Evolutionary conservation across 129 eudicot genomes (phyloP).

Genomic region (Logfia minima): DNA sequence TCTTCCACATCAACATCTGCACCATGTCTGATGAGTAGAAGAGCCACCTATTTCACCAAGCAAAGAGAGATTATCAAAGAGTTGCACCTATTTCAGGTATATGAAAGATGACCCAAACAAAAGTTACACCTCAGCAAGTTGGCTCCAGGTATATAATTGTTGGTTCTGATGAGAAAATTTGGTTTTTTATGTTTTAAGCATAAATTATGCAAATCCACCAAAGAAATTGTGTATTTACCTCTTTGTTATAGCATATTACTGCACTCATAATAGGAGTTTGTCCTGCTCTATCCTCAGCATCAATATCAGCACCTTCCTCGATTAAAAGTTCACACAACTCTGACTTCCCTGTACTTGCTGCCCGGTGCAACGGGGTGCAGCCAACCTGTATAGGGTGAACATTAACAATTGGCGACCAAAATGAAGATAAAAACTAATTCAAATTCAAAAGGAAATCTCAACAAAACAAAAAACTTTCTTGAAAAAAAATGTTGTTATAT

Average conservation of each 20-base stretch:
- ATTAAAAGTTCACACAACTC: conserved; percentile 77
- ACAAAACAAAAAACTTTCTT: too few species aligned
- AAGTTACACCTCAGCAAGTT: not conserved
- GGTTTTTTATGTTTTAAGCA: not conserved
- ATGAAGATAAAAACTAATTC: not conserved
- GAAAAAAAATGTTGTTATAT: too few species aligned
- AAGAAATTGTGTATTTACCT: conserved; percentile 42
- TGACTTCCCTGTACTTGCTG: conserved; percentile 90
- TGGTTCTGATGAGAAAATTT: not conserved
- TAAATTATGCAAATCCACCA: not conserved
- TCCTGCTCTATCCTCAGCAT: conserved; percentile 81
- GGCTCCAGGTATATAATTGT: not conserved
- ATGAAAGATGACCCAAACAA: not conserved
- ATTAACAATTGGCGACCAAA: not conserved
- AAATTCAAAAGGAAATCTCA: not conserved
- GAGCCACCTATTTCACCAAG: conserved; percentile 61
- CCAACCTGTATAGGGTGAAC: conserved; percentile 56
- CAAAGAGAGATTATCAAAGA: not conserved
- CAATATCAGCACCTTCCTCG: conserved; percentile 96
- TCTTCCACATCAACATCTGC: conserved; percentile 90
- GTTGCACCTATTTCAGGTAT: not conserved
- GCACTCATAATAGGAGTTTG: conserved; percentile 92
- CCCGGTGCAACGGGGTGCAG: conserved; percentile 98
- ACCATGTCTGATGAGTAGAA: conserved; percentile 86
- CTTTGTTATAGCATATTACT: conserved; percentile 67